Base-by-base conservation (phyloP, 495 filamentous ascomycete genomes). In the Aspergillus diversus region DNA sequence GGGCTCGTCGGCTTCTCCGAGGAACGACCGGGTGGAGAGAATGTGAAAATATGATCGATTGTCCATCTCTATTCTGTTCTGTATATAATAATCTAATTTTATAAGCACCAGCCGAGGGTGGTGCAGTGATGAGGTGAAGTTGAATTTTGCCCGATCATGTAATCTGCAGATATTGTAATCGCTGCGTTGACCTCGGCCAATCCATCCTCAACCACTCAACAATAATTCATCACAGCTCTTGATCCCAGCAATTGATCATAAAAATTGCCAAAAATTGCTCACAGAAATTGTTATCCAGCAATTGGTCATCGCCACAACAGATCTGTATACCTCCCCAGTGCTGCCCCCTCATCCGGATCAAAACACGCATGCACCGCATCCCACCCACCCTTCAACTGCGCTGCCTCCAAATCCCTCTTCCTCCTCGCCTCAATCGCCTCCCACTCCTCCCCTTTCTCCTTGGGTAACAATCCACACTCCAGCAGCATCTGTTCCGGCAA, bases 111-210 rank as follows among this genome's bases (percentile, higher is more conserved):
- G 21, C 7, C 11, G 11, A 12, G 9, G 39, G 11, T 43, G 39
- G 39, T 43, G 39, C n/a, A n/a, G 39, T n/a, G 39, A 43, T 43
- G 12, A n/a, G 39, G n/a, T 43, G 7, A 43, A 43, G 3, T 11
- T 4, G n/a, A 43, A 12, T 43, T 43, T 4, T 43, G 21, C 21
- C 21, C 21, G 39, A 43, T 43, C 39, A 43, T 43, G 39, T 8
- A 43, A 43, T 43, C 39, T 43, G 39, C n/a, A 7, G 39, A 43
- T 43, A 43, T 43, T 43, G 39, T 43, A 43, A 43, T 43, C 39
- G 39, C 12, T 8, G 5, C 3, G 39, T 43, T 5, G 39, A 43
- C 39, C 39, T 43, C 39, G 39, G 39, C 39, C 11, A 8, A 5
- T n/a, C 7, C 9, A 11, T 5, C n/a, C n/a, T n/a, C 7, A 43